These are phyloP conservation scores for Yarrowia sp. DNA, from an alignment of 805 yeast genomes.

Conservation along the genomic window DNA sequence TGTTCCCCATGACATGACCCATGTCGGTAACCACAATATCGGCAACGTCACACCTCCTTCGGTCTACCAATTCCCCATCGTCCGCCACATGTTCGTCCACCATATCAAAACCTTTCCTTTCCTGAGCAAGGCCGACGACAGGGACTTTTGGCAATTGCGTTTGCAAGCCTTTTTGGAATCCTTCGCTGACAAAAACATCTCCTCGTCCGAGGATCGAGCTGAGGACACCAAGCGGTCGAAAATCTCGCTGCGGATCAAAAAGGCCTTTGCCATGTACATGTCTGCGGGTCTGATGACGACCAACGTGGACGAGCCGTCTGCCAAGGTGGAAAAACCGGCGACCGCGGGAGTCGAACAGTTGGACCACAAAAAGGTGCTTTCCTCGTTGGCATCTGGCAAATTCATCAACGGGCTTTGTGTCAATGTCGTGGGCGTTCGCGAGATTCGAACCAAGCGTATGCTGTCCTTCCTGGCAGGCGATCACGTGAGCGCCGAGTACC, in stretches of 20 bases:
- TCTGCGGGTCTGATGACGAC: slow-evolving; percentile 73
- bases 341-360: slow-evolving; percentile 43
- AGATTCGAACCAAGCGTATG: slow-evolving; percentile 47
- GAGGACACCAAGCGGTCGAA: slow-evolving; percentile 75
- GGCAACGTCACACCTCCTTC: not conserved
- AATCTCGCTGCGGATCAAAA: slow-evolving; percentile 62
- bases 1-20: too few species aligned
- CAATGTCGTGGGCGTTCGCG: slow-evolving; percentile 72
- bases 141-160: slow-evolving; percentile 78
- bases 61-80: slow-evolving; percentile 64
- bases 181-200: slow-evolving; percentile 73
- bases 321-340: slow-evolving; percentile 43
- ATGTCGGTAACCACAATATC: too few species aligned
- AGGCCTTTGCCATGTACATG: slow-evolving; percentile 68
- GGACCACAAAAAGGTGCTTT: slow-evolving; percentile 42
- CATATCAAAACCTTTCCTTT: slow-evolving; percentile 80
- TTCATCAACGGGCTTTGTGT: slow-evolving; percentile 65
- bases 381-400: slow-evolving; percentile 43
- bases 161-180: slow-evolving; percentile 84
- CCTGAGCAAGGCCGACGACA: slow-evolving; percentile 58
- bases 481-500: slow-evolving; percentile 48
- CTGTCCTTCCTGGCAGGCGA: slow-evolving; percentile 43
- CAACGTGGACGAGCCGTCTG: slow-evolving; percentile 50
- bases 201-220: slow-evolving; percentile 76
- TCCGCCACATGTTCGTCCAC: slow-evolving; percentile 67